Base-by-base conservation (phyloP, 805 yeast genomes). In the Suhomyces kilbournensis region DNA sequence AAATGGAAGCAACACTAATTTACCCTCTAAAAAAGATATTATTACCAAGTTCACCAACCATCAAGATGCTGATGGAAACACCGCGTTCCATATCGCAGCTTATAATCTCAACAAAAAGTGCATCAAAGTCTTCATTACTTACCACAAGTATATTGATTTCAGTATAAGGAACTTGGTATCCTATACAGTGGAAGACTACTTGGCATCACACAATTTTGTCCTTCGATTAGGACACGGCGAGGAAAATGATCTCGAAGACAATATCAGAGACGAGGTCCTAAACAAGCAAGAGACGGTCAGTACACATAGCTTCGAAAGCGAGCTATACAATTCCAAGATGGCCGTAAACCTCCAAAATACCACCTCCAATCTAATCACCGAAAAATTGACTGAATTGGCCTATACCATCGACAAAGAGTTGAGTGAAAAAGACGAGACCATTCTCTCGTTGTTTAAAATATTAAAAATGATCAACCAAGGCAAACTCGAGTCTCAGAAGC, bases 11-110 rank as follows among this genome's bases (percentile, higher is more conserved):
- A 46, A 35, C 17, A 66, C 61, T 34, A 59, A 63, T 15, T 19
- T 39, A 12, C 49, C 46, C 7, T 30, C 45, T 3, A 49, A 51
- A 26, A 53, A 48, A 17, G 51, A 50, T 17, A 52, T 72, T 17
- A 74, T 80, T 15, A 54, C 59, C 26, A 68, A 72, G 49, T 71
- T 94, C 60, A 85, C 93, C 49, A 93, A 94, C 65, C 87, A 88
- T n/a, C 89, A 86, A 56, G 99, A 94, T 70, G 76, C 83, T 50
- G 92, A 92, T 62, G 99, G 99, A 23, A 97, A 94, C 66, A 94
- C 99, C 0, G 92, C 97, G 46, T 75, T 94, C 54, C 96, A 92
- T 64, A 88, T 94, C 51, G 96, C 96, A 0, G 94, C 97, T 39
- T 60, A 62, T 50, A 60, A 60, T 52, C 49, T 65, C 47, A 59